Base-by-base conservation (phyloP, 345 rosid species). In the Bruguiera gymnorhiza region DNA sequence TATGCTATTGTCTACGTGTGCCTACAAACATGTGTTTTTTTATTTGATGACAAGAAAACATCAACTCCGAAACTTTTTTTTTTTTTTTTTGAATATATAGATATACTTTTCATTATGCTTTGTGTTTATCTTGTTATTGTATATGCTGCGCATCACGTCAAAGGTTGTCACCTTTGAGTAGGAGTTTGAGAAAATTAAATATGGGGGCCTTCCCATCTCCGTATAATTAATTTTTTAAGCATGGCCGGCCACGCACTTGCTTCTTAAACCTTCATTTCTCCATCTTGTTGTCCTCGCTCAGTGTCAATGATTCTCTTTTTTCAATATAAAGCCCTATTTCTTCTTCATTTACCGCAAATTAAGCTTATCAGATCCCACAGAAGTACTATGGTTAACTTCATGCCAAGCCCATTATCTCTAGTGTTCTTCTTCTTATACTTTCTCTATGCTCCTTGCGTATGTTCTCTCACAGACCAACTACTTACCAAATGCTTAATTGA, bases 401-500 rank as follows among this genome's bases (percentile, higher is more conserved):
- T 56, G 8, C 71, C 23, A 57, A 60, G 56, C 37, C 64, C 31
- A 16, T 53, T 60, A 36, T 20, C 43, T 53, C 68, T 58, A 0
- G 26, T 34, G 4, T 20, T 66, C 46, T 19, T 61, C 48, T 55
- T 77, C 29, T 3, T 63, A 7, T 36, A 27, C 29, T 53, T 29
- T 15, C n/a, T 70, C 32, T 21, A 29, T 20, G 1, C 8, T 58
- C 56, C 70, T 52, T 68, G 71, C 39, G 34, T 50, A 6, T 64
- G 39, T 43, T 58, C 63, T 19, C 20, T 68, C 10, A 26, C 48
- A 60, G 31, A 75, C 73, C 70, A 74, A 9, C 56, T 16, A 4
- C 60, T 87, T 27, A 60, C 68, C 30, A 75, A 81, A 15, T 88
- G 93, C 64, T 79, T 88, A 63, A 53, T 62, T 16, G 61, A 2